Base-by-base conservation (phyloP, 352 stramenopile genomes). In the Thraustotheca clavata region DNA sequence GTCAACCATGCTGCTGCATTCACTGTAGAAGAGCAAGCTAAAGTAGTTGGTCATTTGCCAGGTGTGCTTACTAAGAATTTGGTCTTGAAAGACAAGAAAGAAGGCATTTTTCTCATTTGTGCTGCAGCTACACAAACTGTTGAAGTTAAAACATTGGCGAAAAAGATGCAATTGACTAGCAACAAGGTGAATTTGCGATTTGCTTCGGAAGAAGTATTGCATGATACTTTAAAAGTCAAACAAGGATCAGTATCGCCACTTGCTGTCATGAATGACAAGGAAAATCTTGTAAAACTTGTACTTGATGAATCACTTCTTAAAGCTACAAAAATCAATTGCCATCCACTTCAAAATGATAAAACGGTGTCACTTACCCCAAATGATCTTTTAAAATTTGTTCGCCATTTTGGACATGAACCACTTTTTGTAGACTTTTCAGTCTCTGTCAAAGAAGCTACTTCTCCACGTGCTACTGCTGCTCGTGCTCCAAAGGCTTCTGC, bases 11-110 rank as follows among this genome's bases (percentile, higher is more conserved):
- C 72, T 34, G 73, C 75, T 63, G 41, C 89, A 20, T 80, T 83
- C 40, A 90, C 83, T 12, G 80, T 83, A 8, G 83, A 90, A 43
- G 83, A 90, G 38, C 69, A 90, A 55, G 69, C 86, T 9, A 69
- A 73, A 6, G 80, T 83, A 57, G 63, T 92, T 24, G 72, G 78
- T 29, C 89, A 97, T 59, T 74, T 98, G n/a, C 74, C 83, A 1
- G 85, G 86, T 22, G 75, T 80, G 43, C 72, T 88, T 34, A 97
- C 93, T 29, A 98, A 98, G 80, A 99, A 99, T 73, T 76, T 99
- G 27, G 94, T 99, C 67, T 94, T 99, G 63, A 96, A 95, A 71
- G 96, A 98, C 76, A 98, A 98, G 76, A 98, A 98, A 73, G 87
- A 98, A 70, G 95, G 95, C 0, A 67, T 97, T 1, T 98, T 98